These are phyloP conservation scores for Phytophthora cactorum DNA, from an alignment of 352 stramenopile species.

Conservation along the genomic window DNA sequence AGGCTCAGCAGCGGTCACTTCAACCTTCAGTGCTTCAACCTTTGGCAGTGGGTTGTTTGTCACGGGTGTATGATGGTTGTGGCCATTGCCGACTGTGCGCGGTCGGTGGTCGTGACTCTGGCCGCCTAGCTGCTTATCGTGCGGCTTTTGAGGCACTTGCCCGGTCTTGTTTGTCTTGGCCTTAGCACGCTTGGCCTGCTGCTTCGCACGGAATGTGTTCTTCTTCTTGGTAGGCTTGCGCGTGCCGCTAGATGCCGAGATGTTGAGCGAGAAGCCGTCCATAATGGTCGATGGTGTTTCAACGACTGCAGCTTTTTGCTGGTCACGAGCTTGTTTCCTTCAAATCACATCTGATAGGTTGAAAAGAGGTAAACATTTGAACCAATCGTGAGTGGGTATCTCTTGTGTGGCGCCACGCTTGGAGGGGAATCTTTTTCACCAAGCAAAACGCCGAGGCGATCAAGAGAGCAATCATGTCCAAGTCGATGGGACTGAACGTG, in stretches of 20 bases:
- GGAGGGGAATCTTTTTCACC: constrained; percentile 41
- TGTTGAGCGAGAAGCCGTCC: constrained; percentile 85
- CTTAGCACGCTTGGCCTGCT: constrained; percentile 64
- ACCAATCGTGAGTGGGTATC: constrained; percentile 24
- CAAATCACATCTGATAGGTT: constrained; percentile 21
- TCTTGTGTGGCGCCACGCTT: constrained; percentile 29
- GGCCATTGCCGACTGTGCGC: constrained; percentile 1
- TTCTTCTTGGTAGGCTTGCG: constrained; percentile 70
- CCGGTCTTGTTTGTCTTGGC: constrained; percentile 39
- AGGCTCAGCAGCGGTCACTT: neutral
- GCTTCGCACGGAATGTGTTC: constrained; percentile 80
- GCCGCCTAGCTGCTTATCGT: neutral
- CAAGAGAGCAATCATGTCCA: constrained; percentile 66
- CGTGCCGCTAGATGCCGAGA: constrained; percentile 56
- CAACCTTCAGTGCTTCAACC: constrained; percentile 5
- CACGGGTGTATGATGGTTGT: constrained; percentile 8
- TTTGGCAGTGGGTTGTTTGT: constrained; percentile 6
- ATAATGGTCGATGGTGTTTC: constrained; percentile 23
- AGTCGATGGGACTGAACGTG: constrained; percentile 96
- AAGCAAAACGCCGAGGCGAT: constrained; percentile 28
- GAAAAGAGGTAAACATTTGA: constrained; percentile 6
- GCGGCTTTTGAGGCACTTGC: constrained; percentile 27
- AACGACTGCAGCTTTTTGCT: constrained; percentile 19
- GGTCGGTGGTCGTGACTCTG: constrained; percentile 12
- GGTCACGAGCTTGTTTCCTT: constrained; percentile 9